These are phyloP conservation scores for Gentiana macrophylla DNA, from an alignment of 257 asterid genomes.

Conservation along the genomic window DNA sequence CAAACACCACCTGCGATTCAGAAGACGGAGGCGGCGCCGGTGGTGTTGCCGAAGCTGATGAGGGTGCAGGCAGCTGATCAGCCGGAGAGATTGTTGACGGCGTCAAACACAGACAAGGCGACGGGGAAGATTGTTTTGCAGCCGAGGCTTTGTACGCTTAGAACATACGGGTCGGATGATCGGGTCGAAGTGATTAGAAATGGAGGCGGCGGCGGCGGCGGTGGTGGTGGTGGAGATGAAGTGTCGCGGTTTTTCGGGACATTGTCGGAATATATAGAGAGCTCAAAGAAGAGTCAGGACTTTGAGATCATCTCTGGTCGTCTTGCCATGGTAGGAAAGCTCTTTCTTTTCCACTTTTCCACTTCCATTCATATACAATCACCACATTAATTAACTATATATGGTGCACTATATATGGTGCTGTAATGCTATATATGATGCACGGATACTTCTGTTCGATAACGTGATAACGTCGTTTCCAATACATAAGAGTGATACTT, in stretches of 20 bases:
- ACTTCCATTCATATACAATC: too few relatives aligned
- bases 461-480: too few relatives aligned
- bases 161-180: slow-evolving; percentile 45
- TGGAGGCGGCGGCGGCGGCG: slow-evolving; percentile 3
- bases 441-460: too few relatives aligned
- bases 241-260: slow-evolving; percentile 57
- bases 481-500: too few relatives aligned
- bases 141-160: slow-evolving; percentile 72
- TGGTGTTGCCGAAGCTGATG: slow-evolving; percentile 9
- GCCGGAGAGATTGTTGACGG: slow-evolving; percentile 22
- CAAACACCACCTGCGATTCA: slow-evolving; percentile 22
- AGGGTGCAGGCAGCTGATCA: slow-evolving; percentile 25
- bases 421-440: too few relatives aligned
- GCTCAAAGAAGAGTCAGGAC: slow-evolving; percentile 66
- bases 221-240: slow-evolving; percentile 19
- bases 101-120: slow-evolving; percentile 9
- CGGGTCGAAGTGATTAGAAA: slow-evolving; percentile 31
- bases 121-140: slow-evolving; percentile 61
- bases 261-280: slow-evolving; percentile 63
- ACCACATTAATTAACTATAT: too few relatives aligned
- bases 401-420: too few relatives aligned
- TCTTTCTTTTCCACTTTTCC: too few relatives aligned
- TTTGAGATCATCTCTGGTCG: slow-evolving; percentile 88
- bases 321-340: slow-evolving; percentile 68
- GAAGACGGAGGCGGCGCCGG: slow-evolving; percentile 3